Percentiles rank a stretch among this genome's conserved stretches.
Evolutionary conservation across 1,139 yeast species (phyloP).

Genomic region (Waltiozyma sp.): DNA sequence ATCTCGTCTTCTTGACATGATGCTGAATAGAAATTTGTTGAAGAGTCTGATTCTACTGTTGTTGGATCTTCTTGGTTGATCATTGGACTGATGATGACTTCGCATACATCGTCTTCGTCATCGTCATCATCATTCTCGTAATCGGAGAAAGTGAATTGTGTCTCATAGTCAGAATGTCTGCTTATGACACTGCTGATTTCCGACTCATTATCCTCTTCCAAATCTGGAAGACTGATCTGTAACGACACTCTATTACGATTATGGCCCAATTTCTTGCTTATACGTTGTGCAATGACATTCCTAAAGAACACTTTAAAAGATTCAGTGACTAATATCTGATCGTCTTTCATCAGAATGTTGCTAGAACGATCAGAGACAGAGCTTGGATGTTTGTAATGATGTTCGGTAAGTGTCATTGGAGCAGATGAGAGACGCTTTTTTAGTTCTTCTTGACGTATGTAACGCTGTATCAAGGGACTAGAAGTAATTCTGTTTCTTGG

Average conservation of each 20-base stretch:
- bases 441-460: constrained; percentile 3
- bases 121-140: constrained; percentile 5
- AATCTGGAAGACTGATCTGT: constrained; percentile 5
- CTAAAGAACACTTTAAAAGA: constrained; percentile 7
- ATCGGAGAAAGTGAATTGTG: constrained; percentile 10
- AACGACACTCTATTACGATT: constrained; percentile 5
- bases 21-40: constrained; percentile 7
- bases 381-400: constrained; percentile 2
- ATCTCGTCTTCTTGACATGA: constrained; percentile 5
- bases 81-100: constrained; percentile 3
- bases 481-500: constrained; percentile 17
- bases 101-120: neutral
- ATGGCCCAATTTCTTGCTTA: constrained; percentile 12
- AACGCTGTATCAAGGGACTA: constrained; percentile 7
- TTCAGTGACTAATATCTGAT: constrained; percentile 1
- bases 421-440: neutral
- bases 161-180: constrained; percentile 4
- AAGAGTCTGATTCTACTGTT: too few relatives aligned
- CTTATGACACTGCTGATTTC: neutral
- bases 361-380: neutral
- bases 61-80: too few relatives aligned
- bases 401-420: constrained; percentile 5
- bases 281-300: constrained; percentile 11
- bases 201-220: constrained; percentile 4
- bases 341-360: constrained; percentile 1